Conservation (phyloP, 495 filamentous ascomycete species). For the Tuber borchii region DNA sequence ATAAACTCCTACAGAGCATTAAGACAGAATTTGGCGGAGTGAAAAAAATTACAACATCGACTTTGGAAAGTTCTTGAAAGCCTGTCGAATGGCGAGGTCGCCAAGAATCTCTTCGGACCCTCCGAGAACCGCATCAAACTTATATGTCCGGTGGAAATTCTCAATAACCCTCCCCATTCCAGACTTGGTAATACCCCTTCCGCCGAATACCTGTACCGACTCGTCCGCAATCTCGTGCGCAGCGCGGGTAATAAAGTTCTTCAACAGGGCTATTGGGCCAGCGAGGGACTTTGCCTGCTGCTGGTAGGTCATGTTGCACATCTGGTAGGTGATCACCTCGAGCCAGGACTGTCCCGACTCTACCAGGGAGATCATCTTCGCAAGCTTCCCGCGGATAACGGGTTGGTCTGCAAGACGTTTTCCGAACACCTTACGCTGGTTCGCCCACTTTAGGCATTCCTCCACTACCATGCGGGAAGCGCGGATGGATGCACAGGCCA, state of each 20-base stretch:
- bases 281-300: constrained; percentile 69
- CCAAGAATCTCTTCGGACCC: constrained; percentile 78
- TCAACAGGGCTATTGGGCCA: constrained; percentile 76
- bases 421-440: constrained; percentile 79
- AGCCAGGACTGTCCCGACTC: constrained; percentile 83
- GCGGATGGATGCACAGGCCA: constrained; percentile 57
- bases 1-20: too few species aligned
- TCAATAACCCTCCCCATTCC: constrained; percentile 79
- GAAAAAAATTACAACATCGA: constrained; percentile 58
- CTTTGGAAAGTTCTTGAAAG: constrained; percentile 75
- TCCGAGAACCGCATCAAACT: constrained; percentile 82
- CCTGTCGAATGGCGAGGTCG: constrained; percentile 75
- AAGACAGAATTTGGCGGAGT: background rate
- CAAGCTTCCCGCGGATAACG: constrained; percentile 79
- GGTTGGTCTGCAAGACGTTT: constrained; percentile 78
- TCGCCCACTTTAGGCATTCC: constrained; percentile 82
- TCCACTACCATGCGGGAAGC: constrained; percentile 64
- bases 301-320: constrained; percentile 76
- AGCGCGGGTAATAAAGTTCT: constrained; percentile 66
- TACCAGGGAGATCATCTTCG: constrained; percentile 76
- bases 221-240: constrained; percentile 78
- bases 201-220: constrained; percentile 80
- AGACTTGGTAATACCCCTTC: constrained; percentile 68
- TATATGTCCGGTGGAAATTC: constrained; percentile 76
- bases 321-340: constrained; percentile 76